Percentiles rank a stretch among this genome's conserved stretches.
Conservation (phyloP, 2,329 filamentous ascomycete species). For the Massarina eburnea region DNA sequence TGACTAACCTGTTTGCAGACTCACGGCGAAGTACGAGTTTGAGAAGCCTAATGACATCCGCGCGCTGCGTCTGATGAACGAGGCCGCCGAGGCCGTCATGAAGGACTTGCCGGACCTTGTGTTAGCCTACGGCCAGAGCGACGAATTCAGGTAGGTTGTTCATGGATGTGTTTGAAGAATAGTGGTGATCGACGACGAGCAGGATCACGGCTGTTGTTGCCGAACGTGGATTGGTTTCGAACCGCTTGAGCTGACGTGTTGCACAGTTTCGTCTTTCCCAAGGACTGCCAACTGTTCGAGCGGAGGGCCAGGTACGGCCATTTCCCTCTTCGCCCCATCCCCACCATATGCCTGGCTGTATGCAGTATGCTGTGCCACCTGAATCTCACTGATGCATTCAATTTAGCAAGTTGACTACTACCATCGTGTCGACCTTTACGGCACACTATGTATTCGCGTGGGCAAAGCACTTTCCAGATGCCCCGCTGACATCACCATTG, state of each 20-base stretch:
- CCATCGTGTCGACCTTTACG: slow-evolving; percentile 89
- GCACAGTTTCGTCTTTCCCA: slow-evolving; percentile 85
- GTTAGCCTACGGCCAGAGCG: slow-evolving; percentile 89
- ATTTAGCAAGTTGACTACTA: slow-evolving; percentile 82
- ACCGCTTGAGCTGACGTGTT: slow-evolving; percentile 23
- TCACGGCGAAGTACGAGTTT: slow-evolving; percentile 81
- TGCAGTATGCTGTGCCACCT: slow-evolving; percentile 1
- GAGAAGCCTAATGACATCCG: slow-evolving; percentile 89
- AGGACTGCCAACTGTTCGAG: slow-evolving; percentile 80
- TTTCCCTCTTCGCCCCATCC: slow-evolving; percentile 9
- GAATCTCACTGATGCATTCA: slow-evolving; percentile 15
- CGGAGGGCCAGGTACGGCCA: slow-evolving; percentile 68
- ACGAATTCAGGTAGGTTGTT: slow-evolving; percentile 74
- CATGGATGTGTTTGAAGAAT: slow-evolving; percentile 14
- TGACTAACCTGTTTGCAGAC: slow-evolving; percentile 50
- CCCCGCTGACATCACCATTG: slow-evolving; percentile 68
- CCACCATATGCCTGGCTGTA: background rate
- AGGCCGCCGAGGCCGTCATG: slow-evolving; percentile 82
- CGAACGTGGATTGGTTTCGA: slow-evolving; percentile 16
- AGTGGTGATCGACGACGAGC: slow-evolving; percentile 13
- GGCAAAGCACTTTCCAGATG: slow-evolving; percentile 73
- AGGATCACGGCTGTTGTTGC: slow-evolving; percentile 3
- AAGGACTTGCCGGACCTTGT: slow-evolving; percentile 80
- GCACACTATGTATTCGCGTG: slow-evolving; percentile 85
- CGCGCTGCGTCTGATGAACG: slow-evolving; percentile 92